These are phyloP conservation scores for Ophiostoma himal-ulmi DNA, from an alignment of 2,329 filamentous ascomycete genomes.

Conservation along the genomic window DNA sequence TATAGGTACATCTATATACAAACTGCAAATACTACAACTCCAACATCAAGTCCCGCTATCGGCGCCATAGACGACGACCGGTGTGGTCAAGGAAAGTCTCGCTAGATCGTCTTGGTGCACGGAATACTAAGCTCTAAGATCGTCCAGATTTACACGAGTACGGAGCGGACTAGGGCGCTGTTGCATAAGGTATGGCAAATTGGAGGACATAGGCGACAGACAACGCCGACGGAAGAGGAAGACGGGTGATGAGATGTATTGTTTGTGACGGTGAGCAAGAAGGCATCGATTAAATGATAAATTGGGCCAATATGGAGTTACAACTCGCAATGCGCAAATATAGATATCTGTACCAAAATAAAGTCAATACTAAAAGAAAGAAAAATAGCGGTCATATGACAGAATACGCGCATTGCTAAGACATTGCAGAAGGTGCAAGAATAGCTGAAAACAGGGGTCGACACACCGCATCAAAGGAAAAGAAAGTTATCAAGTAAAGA, in stretches of 20 bases:
- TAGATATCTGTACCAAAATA: background rate
- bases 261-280: no score
- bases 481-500: background rate
- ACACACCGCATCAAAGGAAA: background rate
- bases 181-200: background rate
- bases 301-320: no score
- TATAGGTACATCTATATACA: no score
- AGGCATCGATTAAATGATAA: no score
- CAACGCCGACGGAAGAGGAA: no score
- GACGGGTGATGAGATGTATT: no score
- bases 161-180: background rate
- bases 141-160: background rate
- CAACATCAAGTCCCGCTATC: background rate
- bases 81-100: background rate
- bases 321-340: no score
- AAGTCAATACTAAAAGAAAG: background rate
- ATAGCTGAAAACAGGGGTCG: slow-evolving; percentile 7
- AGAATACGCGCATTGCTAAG: background rate
- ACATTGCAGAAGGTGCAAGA: background rate
- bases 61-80: background rate
- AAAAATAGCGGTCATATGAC: slow-evolving; percentile 1
- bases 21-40: no score
- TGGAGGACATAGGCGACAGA: no score
- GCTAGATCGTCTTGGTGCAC: background rate
- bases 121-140: background rate